Conservation (phyloP, 352 stramenopile species). For the Phytophthora pluvialis region DNA sequence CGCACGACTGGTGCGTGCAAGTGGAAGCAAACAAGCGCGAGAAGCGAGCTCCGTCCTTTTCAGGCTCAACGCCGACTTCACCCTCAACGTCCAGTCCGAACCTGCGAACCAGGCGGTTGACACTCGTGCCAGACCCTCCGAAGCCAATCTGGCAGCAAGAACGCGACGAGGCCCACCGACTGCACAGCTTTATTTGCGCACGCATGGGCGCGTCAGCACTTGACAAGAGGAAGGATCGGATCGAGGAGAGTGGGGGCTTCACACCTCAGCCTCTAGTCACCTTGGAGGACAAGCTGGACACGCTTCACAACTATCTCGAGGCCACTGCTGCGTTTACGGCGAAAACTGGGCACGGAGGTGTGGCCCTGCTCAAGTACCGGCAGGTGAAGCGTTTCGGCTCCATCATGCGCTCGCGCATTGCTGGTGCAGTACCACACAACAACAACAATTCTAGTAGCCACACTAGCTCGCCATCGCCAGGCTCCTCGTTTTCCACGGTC, state of each 20-base stretch:
- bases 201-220: conserved; percentile 47
- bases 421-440: conserved; percentile 8
- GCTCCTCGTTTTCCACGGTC: conserved; percentile 21
- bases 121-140: neutral
- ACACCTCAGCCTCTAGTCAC: conserved; percentile 47
- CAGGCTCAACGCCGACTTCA: neutral
- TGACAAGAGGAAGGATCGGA: conserved; percentile 38
- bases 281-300: conserved; percentile 68
- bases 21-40: conserved; percentile 57
- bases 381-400: conserved; percentile 73
- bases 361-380: conserved; percentile 60
- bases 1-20: conserved; percentile 72
- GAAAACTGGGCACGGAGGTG: conserved; percentile 17
- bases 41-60: conserved; percentile 32
- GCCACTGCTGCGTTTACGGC: conserved; percentile 26
- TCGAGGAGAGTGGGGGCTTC: conserved; percentile 50
- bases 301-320: conserved; percentile 70
- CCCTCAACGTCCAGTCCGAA: conserved; percentile 2
- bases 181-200: conserved; percentile 72
- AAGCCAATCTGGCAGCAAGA: conserved; percentile 50
- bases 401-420: conserved; percentile 61
- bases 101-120: conserved; percentile 5
- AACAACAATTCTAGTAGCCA: conserved; percentile 9
- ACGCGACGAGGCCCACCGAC: conserved; percentile 54
- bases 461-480: conserved; percentile 14